phyloP scores from a whole-genome alignment of 2,329 filamentous ascomycete species.

The Drechslerella dactyloides region DNA sequence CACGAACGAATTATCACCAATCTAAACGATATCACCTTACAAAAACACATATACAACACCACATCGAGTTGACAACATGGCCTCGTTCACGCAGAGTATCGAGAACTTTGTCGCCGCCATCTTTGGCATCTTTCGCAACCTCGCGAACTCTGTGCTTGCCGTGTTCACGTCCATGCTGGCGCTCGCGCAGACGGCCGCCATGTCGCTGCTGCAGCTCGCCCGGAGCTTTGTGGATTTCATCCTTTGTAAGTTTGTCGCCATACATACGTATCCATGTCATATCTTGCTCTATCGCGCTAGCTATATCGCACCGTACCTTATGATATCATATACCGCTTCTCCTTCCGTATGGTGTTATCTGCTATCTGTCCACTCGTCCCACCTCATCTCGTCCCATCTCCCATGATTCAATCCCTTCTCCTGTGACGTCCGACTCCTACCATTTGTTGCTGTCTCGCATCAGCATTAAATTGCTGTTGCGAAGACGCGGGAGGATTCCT shows the following conservation, averaged over 20 bases:
- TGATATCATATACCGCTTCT: too few species aligned
- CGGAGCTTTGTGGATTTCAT: slow-evolving; percentile 34
- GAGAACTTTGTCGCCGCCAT: slow-evolving; percentile 45
- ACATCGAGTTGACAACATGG: slow-evolving; percentile 20
- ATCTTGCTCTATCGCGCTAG: too few species aligned
- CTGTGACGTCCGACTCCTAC: too few species aligned
- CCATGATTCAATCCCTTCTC: not conserved
- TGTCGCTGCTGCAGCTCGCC: slow-evolving; percentile 29
- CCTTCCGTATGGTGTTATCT: too few species aligned
- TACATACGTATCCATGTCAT: not conserved
- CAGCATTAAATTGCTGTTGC: too few species aligned
- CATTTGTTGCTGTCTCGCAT: too few species aligned
- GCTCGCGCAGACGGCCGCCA: slow-evolving; percentile 36
- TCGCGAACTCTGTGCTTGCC: slow-evolving; percentile 35
- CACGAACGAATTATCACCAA: not conserved
- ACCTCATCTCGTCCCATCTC: too few species aligned
- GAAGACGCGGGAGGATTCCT: too few species aligned
- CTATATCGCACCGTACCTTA: too few species aligned
- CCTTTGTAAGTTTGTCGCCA: slow-evolving; percentile 13
- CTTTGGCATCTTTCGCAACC: slow-evolving; percentile 46
- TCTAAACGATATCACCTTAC: too few species aligned
- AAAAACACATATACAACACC: slow-evolving; percentile 2
- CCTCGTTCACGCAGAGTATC: slow-evolving; percentile 28
- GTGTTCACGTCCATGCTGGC: slow-evolving; percentile 42
- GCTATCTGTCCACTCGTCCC: not conserved